Evolutionary conservation across 495 filamentous ascomycete genomes (phyloP).

Genomic region (Penicillium goetzii): DNA sequence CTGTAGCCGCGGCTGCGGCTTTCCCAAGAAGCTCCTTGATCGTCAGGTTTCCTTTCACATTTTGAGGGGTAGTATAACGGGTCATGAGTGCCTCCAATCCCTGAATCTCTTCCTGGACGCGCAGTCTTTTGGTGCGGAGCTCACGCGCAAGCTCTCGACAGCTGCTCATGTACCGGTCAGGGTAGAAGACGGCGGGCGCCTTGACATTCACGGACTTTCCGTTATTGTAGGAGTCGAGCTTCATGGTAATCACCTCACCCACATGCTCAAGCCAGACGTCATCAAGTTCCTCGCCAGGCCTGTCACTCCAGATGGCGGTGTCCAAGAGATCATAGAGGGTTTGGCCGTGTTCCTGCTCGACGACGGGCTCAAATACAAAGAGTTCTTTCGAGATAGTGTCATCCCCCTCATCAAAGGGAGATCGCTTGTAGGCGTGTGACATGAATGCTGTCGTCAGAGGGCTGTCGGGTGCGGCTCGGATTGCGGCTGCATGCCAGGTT

Average conservation of each 20-base stretch:
- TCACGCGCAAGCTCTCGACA: constrained; percentile 57
- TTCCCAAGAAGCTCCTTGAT: constrained; percentile 42
- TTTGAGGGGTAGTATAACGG: constrained; percentile 36
- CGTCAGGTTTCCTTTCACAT: constrained; percentile 28
- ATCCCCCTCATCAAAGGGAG: constrained; percentile 37
- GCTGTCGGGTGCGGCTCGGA: constrained; percentile 44
- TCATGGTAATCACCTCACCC: constrained; percentile 70
- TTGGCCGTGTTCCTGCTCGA: constrained; percentile 47
- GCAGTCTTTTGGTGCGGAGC: constrained; percentile 46
- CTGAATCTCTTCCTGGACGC: constrained; percentile 44
- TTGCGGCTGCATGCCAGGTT: constrained; percentile 48
- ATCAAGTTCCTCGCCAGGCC: constrained; percentile 53
- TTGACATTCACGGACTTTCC: constrained; percentile 60
- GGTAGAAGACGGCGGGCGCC: constrained; percentile 72
- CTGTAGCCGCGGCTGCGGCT: constrained; percentile 35
- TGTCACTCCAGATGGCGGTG: constrained; percentile 62
- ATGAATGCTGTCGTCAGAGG: constrained; percentile 44
- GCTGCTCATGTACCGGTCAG: constrained; percentile 73
- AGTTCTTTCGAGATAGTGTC: constrained; percentile 45
- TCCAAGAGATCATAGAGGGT: constrained; percentile 79
- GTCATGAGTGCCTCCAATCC: constrained; percentile 43
- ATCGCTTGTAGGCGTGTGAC: constrained; percentile 43
- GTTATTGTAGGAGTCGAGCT: constrained; percentile 52
- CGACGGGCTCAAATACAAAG: constrained; percentile 42
- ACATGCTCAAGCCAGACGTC: constrained; percentile 58